Percentiles rank a stretch among this genome's conserved stretches.
Evolutionary conservation across 495 filamentous ascomycete species (phyloP).

Genomic region (Aspergillus nidulans): DNA sequence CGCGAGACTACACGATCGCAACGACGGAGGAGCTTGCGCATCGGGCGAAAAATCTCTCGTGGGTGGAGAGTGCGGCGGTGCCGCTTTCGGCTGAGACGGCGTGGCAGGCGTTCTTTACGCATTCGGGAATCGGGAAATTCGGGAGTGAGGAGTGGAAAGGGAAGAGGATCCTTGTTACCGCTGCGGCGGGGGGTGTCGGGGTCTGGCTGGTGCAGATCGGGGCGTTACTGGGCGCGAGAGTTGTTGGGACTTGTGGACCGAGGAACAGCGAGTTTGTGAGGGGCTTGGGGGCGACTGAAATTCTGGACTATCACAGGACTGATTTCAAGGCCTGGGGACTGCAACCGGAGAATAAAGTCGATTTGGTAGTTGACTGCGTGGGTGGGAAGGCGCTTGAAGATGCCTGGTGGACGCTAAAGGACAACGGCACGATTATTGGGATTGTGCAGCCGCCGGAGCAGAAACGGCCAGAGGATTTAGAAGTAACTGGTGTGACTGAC

Average conservation of each 20-base stretch:
- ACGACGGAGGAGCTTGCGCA: constrained; percentile 40
- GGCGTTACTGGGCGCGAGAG: constrained; percentile 33
- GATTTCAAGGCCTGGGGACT: constrained; percentile 34
- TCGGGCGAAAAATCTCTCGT: constrained; percentile 35
- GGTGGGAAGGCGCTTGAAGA: constrained; percentile 40
- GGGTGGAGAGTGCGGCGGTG: constrained; percentile 42
- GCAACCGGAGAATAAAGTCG: constrained; percentile 28
- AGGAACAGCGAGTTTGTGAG: constrained; percentile 41
- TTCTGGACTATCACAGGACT: constrained; percentile 40
- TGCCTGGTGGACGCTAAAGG: constrained; percentile 43
- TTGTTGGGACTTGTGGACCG: constrained; percentile 38
- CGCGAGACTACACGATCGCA: constrained; percentile 42
- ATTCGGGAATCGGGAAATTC: constrained; percentile 15
- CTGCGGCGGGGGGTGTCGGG: constrained; percentile 50
- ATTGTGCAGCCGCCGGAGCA: constrained; percentile 47
- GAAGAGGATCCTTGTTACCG: constrained; percentile 46
- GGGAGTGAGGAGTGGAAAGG: constrained; percentile 16
- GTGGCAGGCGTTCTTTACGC: constrained; percentile 50
- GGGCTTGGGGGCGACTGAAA: constrained; percentile 40
- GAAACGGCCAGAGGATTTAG: constrained; percentile 31
- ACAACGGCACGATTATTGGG: constrained; percentile 43
- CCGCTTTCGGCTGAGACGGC: constrained; percentile 48
- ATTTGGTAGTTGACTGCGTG: constrained; percentile 51
- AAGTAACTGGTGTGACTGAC: constrained; percentile 24
- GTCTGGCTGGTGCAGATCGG: constrained; percentile 56